phyloP scores from a whole-genome alignment of 2,329 filamentous ascomycete species.

The Pseudogymnoascus sp. region DNA sequence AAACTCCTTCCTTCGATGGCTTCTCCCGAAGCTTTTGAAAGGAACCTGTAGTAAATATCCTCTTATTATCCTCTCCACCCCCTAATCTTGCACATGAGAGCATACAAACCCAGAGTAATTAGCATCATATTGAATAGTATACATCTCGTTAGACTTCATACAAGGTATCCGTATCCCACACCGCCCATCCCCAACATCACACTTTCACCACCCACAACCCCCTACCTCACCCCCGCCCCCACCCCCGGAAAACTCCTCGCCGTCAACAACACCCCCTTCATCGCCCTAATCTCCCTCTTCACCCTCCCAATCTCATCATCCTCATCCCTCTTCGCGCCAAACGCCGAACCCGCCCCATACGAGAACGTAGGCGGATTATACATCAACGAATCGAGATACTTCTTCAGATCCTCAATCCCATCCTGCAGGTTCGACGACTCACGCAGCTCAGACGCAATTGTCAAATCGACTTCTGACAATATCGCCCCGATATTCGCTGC shows the following conservation, averaged over 20 bases:
- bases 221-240: too few species aligned
- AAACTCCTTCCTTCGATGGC: too few species aligned
- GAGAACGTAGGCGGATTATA: constrained; percentile 34
- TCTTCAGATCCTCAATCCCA: constrained; percentile 44
- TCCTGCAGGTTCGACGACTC: constrained; percentile 19
- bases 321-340: constrained; percentile 40
- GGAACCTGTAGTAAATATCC: too few species aligned
- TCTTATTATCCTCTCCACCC: too few species aligned
- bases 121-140: too few species aligned
- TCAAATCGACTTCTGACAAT: constrained; percentile 43
- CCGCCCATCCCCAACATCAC: too few species aligned
- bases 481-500: constrained; percentile 40
- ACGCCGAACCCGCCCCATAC: constrained; percentile 26
- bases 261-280: constrained; percentile 72
- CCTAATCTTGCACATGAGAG: too few species aligned
- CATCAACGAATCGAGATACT: constrained; percentile 56
- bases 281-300: constrained; percentile 66
- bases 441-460: constrained; percentile 23
- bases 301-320: constrained; percentile 66
- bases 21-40: too few species aligned
- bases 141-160: too few species aligned
- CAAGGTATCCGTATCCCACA: background rate
- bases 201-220: too few species aligned
- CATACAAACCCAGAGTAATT: too few species aligned
- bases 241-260: constrained; percentile 59